Evolutionary conservation across 192 early-diverging fungal genomes (phyloP).

Genomic region (Cladochytrium replicatum): DNA sequence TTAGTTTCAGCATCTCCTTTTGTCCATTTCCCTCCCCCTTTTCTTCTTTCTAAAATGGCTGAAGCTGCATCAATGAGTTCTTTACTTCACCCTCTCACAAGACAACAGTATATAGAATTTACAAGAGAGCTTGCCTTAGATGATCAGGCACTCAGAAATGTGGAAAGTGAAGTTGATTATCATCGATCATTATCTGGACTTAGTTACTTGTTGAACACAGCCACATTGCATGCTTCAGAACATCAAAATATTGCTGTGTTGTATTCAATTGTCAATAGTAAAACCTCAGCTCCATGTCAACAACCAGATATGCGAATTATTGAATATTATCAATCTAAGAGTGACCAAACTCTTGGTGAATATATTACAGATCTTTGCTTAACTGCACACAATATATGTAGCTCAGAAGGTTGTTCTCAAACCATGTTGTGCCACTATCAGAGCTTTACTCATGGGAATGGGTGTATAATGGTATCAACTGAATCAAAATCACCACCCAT

Average conservation of each 20-base stretch:
- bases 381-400: slow-evolving; percentile 56
- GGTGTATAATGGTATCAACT: slow-evolving; percentile 66
- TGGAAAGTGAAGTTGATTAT: too few relatives aligned
- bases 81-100: too few relatives aligned
- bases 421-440: slow-evolving; percentile 75
- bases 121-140: too few relatives aligned
- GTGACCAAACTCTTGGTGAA: slow-evolving; percentile 79
- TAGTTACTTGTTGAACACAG: too few relatives aligned
- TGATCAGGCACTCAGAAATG: too few relatives aligned
- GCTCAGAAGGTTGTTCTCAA: slow-evolving; percentile 59
- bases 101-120: too few relatives aligned
- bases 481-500: slow-evolving; percentile 45
- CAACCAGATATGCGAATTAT: slow-evolving; percentile 67
- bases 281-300: slow-evolving; percentile 44
- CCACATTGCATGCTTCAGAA: slow-evolving; percentile 53
- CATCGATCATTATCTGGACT: too few relatives aligned
- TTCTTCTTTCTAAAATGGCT: slow-evolving; percentile 47
- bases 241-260: slow-evolving; percentile 69
- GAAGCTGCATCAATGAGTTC: too few relatives aligned
- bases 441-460: slow-evolving; percentile 76
- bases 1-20: slow-evolving; percentile 84
- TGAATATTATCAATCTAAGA: slow-evolving; percentile 69
- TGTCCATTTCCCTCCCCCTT: slow-evolving; percentile 78
- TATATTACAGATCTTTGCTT: slow-evolving; percentile 77
- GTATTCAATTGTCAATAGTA: slow-evolving; percentile 55